These are phyloP conservation scores for Entomortierella beljakovae DNA, from an alignment of 192 early-diverging fungal genomes.

Conservation along the genomic window DNA sequence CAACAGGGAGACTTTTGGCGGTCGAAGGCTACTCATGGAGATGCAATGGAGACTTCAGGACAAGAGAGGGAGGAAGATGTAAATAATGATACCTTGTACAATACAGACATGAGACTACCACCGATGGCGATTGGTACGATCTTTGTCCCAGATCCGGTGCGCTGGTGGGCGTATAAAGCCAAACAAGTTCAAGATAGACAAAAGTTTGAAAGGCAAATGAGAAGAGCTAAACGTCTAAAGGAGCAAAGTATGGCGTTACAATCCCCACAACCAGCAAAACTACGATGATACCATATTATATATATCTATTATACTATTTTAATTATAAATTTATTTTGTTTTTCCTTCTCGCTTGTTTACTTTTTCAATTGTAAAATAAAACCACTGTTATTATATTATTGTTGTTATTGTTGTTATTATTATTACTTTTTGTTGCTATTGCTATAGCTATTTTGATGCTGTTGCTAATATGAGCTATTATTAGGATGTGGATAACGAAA, in stretches of 20 bases:
- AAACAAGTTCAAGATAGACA: constrained; percentile 30
- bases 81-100: constrained; percentile 35
- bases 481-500: too few relatives aligned
- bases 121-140: constrained; percentile 51
- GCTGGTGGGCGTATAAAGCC: constrained; percentile 53
- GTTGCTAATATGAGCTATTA: too few relatives aligned
- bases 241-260: neutral
- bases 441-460: too few relatives aligned
- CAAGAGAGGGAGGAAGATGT: neutral
- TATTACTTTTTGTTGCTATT: too few relatives aligned
- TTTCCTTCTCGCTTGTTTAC: neutral
- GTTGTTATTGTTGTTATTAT: too few relatives aligned
- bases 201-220: constrained; percentile 37
- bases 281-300: neutral
- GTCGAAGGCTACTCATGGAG: neutral
- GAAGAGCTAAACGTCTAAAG: constrained; percentile 9
- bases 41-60: neutral
- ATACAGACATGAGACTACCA: constrained; percentile 34
- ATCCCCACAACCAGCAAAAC: constrained; percentile 4
- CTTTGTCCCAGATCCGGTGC: constrained; percentile 52
- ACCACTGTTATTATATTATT: too few relatives aligned
- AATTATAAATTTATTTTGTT: neutral
- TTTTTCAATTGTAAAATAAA: too few relatives aligned
- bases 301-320: neutral
- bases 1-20: constrained; percentile 29